Evolutionary conservation across 2,329 filamentous ascomycete genomes (phyloP).

Genomic region (Dryadomyces quercivorus): DNA sequence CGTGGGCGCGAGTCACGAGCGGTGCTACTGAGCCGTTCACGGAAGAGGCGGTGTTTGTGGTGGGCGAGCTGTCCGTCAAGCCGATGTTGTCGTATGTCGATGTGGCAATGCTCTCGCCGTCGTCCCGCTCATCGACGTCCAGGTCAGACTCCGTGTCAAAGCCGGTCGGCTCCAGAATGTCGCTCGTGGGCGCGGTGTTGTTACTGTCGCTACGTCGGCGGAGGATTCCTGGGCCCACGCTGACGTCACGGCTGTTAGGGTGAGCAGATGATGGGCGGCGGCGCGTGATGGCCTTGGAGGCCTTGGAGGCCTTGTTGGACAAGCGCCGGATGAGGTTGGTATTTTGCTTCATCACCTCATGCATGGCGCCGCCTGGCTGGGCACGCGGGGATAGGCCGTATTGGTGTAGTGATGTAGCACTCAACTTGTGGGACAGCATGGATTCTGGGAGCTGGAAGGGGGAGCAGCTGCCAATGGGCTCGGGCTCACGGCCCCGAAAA

Average conservation of each 20-base stretch:
- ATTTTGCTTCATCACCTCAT: constrained; percentile 32
- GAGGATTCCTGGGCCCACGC: constrained; percentile 79
- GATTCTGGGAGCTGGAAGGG: constrained; percentile 64
- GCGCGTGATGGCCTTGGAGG: constrained; percentile 52
- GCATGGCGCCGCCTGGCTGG: constrained; percentile 34
- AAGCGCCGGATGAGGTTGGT: constrained; percentile 63
- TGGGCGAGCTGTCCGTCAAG: constrained; percentile 33
- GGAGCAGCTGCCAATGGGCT: constrained; percentile 30
- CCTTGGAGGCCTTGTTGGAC: constrained; percentile 67
- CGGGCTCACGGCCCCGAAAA: constrained; percentile 40
- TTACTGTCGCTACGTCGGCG: constrained; percentile 80
- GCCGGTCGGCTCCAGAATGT: constrained; percentile 11
- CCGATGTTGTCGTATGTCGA: constrained; percentile 26
- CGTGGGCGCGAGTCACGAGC: constrained; percentile 17
- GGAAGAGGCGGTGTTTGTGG: constrained; percentile 31
- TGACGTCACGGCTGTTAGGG: constrained; percentile 69
- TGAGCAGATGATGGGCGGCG: constrained; percentile 69
- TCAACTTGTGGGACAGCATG: constrained; percentile 47
- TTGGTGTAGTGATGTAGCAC: constrained; percentile 52
- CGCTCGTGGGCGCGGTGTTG: constrained; percentile 45
- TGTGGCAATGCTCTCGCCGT: constrained; percentile 13
- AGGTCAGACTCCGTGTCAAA: constrained; percentile 43
- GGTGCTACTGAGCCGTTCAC: constrained; percentile 22
- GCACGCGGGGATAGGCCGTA: neutral
- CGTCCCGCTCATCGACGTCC: constrained; percentile 41